These are phyloP conservation scores for Aureobasidium pullulans DNA, from an alignment of 2,329 filamentous ascomycete genomes.

Conservation along the genomic window DNA sequence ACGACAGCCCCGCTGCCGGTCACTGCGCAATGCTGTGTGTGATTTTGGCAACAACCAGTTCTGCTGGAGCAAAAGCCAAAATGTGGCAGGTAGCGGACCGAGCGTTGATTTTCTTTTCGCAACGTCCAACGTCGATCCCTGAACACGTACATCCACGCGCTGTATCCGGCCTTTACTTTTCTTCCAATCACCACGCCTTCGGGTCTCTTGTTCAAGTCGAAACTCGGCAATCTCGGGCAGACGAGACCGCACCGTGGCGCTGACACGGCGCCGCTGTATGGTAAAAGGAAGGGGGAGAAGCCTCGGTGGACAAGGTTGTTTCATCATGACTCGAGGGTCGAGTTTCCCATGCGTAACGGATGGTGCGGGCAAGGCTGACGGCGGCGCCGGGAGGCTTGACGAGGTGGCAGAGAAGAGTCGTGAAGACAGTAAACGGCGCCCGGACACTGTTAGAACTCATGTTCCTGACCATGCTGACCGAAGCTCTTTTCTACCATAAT, in stretches of 20 bases:
- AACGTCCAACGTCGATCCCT: conserved; percentile 11
- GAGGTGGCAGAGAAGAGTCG: not conserved
- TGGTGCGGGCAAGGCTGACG: conserved; percentile 12
- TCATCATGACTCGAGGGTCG: conserved; percentile 8
- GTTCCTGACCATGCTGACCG: not conserved
- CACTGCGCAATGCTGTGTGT: not conserved
- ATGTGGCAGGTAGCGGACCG: not conserved
- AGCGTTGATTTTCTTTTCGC: conserved; percentile 11
- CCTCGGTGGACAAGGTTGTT: conserved; percentile 9
- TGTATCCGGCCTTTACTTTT: not conserved
- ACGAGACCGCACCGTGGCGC: conserved; percentile 1
- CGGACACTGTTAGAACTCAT: not conserved
- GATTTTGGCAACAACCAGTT: conserved; percentile 1
- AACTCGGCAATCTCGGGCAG: conserved; percentile 9
- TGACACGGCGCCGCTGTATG: not conserved
- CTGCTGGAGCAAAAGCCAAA: conserved; percentile 9
- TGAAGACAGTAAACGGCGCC: conserved; percentile 7
- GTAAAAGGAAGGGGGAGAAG: not conserved
- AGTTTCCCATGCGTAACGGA: conserved; percentile 1
- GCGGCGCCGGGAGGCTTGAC: conserved; percentile 8
- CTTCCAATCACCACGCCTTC: not conserved
- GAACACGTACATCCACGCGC: conserved; percentile 1
- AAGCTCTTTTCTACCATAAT: not conserved
- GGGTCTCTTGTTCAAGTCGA: not conserved
- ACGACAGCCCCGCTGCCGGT: not conserved